phyloP scores from a whole-genome alignment of 371 early-diverging fungal genomes.

The Syncephalastrum contaminatum region DNA sequence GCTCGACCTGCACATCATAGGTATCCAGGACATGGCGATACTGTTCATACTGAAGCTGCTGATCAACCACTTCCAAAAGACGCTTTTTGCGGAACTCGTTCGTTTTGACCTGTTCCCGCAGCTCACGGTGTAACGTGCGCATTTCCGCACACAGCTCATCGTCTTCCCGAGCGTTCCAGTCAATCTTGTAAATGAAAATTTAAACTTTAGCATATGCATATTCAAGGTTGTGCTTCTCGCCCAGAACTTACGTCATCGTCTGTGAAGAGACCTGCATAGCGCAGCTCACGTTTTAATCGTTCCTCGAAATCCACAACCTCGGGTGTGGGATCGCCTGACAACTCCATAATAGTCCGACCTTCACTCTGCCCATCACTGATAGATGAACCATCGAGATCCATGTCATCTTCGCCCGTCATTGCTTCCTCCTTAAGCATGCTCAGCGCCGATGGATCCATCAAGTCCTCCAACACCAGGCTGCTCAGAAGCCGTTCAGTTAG shows the following conservation, averaged over 20 bases:
- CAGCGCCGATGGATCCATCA: constrained; percentile 35
- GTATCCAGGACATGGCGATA: constrained; percentile 85
- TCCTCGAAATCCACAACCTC: constrained; percentile 68
- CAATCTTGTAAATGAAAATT: constrained; percentile 33
- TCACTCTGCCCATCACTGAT: constrained; percentile 1
- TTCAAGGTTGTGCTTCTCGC: neutral
- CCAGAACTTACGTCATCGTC: constrained; percentile 66
- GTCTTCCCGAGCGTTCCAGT: constrained; percentile 75
- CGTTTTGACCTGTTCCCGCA: constrained; percentile 67
- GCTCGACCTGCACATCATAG: constrained; percentile 84
- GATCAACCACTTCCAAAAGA: constrained; percentile 67
- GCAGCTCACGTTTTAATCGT: constrained; percentile 77
- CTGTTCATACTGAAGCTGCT: constrained; percentile 86
- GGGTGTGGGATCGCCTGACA: constrained; percentile 21
- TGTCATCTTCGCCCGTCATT: constrained; percentile 17
- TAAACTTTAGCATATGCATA: neutral
- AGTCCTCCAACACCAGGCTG: constrained; percentile 65
- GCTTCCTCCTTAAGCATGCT: constrained; percentile 18
- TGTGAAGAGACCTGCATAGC: constrained; percentile 78
- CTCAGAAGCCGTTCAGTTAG: constrained; percentile 77
- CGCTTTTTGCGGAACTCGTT: constrained; percentile 70
- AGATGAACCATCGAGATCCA: constrained; percentile 8
- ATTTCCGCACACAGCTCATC: constrained; percentile 86
- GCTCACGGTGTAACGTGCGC: constrained; percentile 62
- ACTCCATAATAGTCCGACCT: constrained; percentile 20